Conservation (phyloP, 148 eudicot species). For the Dysphania ambrosioides region DNA sequence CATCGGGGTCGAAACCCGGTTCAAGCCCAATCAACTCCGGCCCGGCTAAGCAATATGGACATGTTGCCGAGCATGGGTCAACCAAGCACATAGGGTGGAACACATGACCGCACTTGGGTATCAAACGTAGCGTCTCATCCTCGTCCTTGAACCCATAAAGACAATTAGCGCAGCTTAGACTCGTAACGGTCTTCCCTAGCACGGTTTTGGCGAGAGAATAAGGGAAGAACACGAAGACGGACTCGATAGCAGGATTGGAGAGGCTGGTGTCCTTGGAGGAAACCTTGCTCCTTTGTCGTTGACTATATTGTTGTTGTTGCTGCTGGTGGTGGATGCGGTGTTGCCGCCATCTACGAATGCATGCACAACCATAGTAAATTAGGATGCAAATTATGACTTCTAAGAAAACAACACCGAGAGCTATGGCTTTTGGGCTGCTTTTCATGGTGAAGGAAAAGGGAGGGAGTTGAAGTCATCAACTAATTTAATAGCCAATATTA, state of each 20-base stretch:
- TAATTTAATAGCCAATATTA: too few species aligned
- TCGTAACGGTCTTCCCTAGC: constrained; percentile 26
- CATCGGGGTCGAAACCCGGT: background rate
- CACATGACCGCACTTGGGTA: constrained; percentile 36
- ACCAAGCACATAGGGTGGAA: constrained; percentile 41
- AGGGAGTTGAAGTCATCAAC: too few species aligned
- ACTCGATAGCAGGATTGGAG: too few species aligned
- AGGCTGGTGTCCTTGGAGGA: too few species aligned
- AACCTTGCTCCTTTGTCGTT: background rate
- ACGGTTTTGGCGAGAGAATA: constrained; percentile 38
- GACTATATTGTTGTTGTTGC: too few species aligned
- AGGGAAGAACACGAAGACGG: constrained; percentile 24
- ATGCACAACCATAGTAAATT: constrained; percentile 21
- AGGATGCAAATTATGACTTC: constrained; percentile 20
- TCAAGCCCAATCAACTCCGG: background rate
- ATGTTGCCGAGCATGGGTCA: constrained; percentile 30
- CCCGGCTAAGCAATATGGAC: constrained; percentile 19
- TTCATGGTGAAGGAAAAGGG: too few species aligned
- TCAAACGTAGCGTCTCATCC: constrained; percentile 39
- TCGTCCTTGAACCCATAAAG: constrained; percentile 32
- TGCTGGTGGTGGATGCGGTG: too few species aligned
- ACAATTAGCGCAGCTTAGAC: constrained; percentile 41
- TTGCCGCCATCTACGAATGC: constrained; percentile 17
- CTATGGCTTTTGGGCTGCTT: constrained; percentile 13
- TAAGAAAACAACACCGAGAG: constrained; percentile 10